A percentile compares a stretch with the other conserved stretches of the same genome.
Evolutionary conservation across 2,329 filamentous ascomycete species (phyloP).

Genomic region (Colletotrichum destructivum): DNA sequence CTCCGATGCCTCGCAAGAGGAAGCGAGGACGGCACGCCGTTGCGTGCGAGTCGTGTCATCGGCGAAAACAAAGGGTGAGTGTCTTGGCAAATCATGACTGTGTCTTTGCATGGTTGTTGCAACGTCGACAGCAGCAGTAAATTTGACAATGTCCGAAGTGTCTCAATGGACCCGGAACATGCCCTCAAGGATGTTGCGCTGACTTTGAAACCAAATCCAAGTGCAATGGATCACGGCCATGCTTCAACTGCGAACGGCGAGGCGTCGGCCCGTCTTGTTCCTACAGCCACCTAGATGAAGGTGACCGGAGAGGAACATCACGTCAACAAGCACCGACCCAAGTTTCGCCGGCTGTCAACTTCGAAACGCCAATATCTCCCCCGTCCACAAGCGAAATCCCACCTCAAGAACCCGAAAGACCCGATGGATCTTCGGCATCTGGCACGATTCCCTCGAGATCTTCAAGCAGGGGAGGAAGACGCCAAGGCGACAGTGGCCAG

Average conservation of each 20-base stretch:
- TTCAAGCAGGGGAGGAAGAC: conserved; percentile 22
- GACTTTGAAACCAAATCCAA: background rate
- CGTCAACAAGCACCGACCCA: background rate
- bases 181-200: background rate
- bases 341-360: conserved; percentile 2
- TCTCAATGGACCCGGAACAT: too few relatives aligned
- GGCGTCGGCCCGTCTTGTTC: conserved; percentile 28
- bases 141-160: background rate
- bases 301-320: background rate
- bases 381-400: background rate
- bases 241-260: conserved; percentile 38
- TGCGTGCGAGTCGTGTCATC: conserved; percentile 41
- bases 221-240: conserved; percentile 39
- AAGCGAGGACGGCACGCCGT: conserved; percentile 38
- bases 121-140: background rate
- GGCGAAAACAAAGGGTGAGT: conserved; percentile 39
- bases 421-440: conserved; percentile 3
- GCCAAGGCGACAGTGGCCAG: conserved; percentile 24
- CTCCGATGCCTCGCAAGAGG: conserved; percentile 29
- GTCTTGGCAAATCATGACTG: background rate
- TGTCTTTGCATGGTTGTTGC: too few relatives aligned
- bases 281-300: conserved; percentile 27
- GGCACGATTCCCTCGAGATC: conserved; percentile 15
- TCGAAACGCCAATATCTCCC: conserved; percentile 19
- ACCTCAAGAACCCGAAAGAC: background rate